Evolutionary conservation across 108 stramenopile genomes (phyloP).

Genomic region (Pseudonitzschia multiseries): DNA sequence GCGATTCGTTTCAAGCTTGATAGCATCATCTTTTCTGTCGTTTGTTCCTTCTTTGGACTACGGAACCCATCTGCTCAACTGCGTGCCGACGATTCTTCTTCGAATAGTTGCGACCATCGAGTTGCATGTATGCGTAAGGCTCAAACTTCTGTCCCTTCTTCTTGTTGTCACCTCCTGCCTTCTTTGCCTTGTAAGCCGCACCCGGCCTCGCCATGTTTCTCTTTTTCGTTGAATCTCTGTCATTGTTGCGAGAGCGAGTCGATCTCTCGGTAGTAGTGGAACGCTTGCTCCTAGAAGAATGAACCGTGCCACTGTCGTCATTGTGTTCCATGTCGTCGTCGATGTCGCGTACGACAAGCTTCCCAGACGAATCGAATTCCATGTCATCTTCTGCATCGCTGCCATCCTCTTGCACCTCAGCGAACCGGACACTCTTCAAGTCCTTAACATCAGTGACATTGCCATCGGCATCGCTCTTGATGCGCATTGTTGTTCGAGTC

Average conservation of each 20-base stretch:
- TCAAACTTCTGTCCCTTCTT: conserved; percentile 89
- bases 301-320: conserved; percentile 15
- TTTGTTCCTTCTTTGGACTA: conserved; percentile 73
- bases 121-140: conserved; percentile 91
- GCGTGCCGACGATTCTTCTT: conserved; percentile 84
- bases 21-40: conserved; percentile 39
- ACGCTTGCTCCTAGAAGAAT: conserved; percentile 1
- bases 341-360: conserved; percentile 65
- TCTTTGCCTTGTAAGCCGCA: conserved; percentile 81
- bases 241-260: conserved; percentile 15
- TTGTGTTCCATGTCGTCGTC: conserved; percentile 39
- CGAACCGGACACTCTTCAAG: conserved; percentile 56
- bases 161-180: conserved; percentile 91
- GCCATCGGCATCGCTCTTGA: conserved; percentile 64
- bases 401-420: conserved; percentile 42
- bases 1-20: neutral
- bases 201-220: conserved; percentile 52
- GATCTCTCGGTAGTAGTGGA: conserved; percentile 7
- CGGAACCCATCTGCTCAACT: conserved; percentile 82
- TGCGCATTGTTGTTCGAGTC: conserved; percentile 37
- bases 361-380: conserved; percentile 76
- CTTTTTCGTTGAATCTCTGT: conserved; percentile 19
- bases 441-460: conserved; percentile 86
- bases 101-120: conserved; percentile 83
- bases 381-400: conserved; percentile 74